Percentiles rank a stretch among this genome's conserved stretches.
These are phyloP conservation scores for Ogataea pini DNA, from an alignment of 805 yeast species.

Conservation along the genomic window DNA sequence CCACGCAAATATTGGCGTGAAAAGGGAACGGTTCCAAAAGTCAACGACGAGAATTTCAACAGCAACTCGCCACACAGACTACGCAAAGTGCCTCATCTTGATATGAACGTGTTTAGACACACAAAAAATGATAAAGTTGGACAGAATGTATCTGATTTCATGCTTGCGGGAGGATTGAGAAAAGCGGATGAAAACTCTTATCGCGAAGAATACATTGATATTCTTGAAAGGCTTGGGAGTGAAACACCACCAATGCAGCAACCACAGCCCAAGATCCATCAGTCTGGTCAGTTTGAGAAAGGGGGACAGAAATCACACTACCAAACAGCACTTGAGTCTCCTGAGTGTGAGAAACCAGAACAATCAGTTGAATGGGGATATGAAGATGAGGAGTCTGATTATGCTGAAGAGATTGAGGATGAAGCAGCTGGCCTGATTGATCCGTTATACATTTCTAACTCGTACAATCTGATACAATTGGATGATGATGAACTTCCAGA, in stretches of 20 bases:
- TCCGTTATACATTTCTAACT: slow-evolving; percentile 18
- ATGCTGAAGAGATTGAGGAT: slow-evolving; percentile 21
- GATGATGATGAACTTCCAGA: slow-evolving; percentile 16
- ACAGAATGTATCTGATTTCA: slow-evolving; percentile 6
- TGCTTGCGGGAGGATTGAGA: slow-evolving; percentile 11
- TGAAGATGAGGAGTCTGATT: slow-evolving; percentile 22
- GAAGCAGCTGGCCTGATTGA: slow-evolving; percentile 17
- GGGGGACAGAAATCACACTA: background rate
- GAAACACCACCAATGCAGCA: slow-evolving; percentile 3
- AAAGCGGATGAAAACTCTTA: slow-evolving; percentile 5
- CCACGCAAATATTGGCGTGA: slow-evolving; percentile 6
- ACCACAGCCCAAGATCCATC: background rate
- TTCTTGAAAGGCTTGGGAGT: background rate
- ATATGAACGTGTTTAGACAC: slow-evolving; percentile 15
- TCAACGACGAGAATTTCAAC: slow-evolving; percentile 23
- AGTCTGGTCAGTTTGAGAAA: background rate
- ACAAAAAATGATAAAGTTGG: slow-evolving; percentile 11
- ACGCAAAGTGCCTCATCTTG: slow-evolving; percentile 23
- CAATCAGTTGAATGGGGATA: slow-evolving; percentile 15
- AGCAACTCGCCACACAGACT: slow-evolving; percentile 17
- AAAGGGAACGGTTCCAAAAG: slow-evolving; percentile 1
- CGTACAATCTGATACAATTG: slow-evolving; percentile 20
- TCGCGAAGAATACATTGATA: slow-evolving; percentile 1
- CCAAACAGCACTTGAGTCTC: background rate
- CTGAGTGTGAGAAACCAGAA: slow-evolving; percentile 4